Percentiles rank a stretch among this genome's conserved stretches.
Conservation (phyloP, 805 yeast genomes). For the Candida berthetii region DNA sequence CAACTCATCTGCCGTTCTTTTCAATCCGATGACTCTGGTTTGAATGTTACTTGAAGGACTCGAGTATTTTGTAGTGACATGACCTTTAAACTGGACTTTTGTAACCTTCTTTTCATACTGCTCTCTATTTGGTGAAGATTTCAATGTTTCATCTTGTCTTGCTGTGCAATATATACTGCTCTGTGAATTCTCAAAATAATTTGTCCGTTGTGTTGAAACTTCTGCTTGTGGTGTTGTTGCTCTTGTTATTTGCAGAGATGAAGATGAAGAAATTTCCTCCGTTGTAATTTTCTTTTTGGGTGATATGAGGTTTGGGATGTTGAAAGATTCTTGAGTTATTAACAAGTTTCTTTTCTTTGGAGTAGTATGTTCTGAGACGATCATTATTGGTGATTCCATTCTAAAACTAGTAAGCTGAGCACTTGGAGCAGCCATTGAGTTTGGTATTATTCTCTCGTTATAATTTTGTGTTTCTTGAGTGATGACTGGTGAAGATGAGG, state of each 20-base stretch:
- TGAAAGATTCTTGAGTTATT: constrained; percentile 12
- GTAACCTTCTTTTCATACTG: neutral
- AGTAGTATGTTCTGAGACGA: constrained; percentile 6
- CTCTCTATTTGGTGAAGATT: neutral
- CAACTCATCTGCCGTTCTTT: neutral
- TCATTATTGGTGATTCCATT: constrained; percentile 15
- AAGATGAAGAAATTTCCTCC: constrained; percentile 1
- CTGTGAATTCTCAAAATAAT: neutral
- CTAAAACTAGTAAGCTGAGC: constrained; percentile 20
- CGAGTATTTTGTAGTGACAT: constrained; percentile 2
- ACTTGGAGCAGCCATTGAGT: constrained; percentile 7
- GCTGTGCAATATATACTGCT: constrained; percentile 4
- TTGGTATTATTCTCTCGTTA: neutral
- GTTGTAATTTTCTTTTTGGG: constrained; percentile 1
- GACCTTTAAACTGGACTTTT: constrained; percentile 5
- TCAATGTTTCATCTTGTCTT: constrained; percentile 1
- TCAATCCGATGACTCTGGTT: constrained; percentile 9
- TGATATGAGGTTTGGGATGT: constrained; percentile 11
- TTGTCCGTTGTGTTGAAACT: neutral
- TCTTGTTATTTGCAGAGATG: neutral
- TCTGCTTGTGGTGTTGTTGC: neutral
- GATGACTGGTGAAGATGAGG: neutral
- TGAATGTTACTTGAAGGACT: constrained; percentile 4
- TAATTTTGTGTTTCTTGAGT: neutral
- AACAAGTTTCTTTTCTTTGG: constrained; percentile 8